A percentile compares a stretch with the other conserved stretches of the same genome.
Evolutionary conservation across 2,329 filamentous ascomycete genomes (phyloP).

Genomic region (Colletotrichum higginsianum): DNA sequence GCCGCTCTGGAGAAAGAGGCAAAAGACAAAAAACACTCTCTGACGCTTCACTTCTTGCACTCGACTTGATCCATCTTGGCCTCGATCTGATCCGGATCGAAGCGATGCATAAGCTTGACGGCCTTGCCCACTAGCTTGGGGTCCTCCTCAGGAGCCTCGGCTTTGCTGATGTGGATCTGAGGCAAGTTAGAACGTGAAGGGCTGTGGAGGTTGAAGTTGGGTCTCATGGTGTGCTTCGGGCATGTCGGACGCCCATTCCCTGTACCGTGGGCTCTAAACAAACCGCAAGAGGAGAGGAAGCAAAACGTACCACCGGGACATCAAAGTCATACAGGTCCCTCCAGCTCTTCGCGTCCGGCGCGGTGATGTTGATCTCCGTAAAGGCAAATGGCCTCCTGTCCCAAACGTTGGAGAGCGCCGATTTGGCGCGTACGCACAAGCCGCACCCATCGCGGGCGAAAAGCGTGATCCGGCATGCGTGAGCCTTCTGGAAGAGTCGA

Average conservation of each 20-base stretch:
- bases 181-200: background rate
- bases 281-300: background rate
- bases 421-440: slow-evolving; percentile 78
- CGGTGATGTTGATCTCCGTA: slow-evolving; percentile 79
- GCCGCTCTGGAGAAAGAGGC: slow-evolving; percentile 3
- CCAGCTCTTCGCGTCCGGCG: slow-evolving; percentile 75
- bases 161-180: slow-evolving; percentile 76
- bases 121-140: slow-evolving; percentile 71
- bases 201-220: background rate
- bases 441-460: slow-evolving; percentile 82
- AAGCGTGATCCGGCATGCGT: slow-evolving; percentile 77
- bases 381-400: slow-evolving; percentile 77
- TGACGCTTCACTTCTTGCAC: slow-evolving; percentile 38
- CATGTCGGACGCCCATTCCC: slow-evolving; percentile 10
- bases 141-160: slow-evolving; percentile 63
- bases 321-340: slow-evolving; percentile 84
- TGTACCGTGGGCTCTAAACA: background rate
- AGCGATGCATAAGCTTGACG: slow-evolving; percentile 84
- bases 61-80: slow-evolving; percentile 77
- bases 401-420: slow-evolving; percentile 78
- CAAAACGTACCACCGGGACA: slow-evolving; percentile 79
- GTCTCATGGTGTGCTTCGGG: slow-evolving; percentile 5
- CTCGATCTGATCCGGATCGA: slow-evolving; percentile 76
- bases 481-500: slow-evolving; percentile 58
- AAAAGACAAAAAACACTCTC: slow-evolving; percentile 1